phyloP scores from a whole-genome alignment of 768 basidiomycete species.

The Lentinula edodes region DNA sequence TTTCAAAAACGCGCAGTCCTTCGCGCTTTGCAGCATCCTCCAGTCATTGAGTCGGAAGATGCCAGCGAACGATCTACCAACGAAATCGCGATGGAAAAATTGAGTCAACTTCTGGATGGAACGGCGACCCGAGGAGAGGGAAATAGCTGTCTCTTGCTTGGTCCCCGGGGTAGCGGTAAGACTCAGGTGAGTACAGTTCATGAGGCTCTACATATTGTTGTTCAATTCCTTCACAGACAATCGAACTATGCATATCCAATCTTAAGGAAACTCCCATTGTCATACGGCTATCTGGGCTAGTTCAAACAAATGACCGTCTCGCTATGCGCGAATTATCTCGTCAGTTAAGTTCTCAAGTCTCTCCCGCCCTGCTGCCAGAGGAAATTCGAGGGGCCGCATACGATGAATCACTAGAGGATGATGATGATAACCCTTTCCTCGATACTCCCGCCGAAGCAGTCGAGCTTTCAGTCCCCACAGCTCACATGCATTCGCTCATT shows the following conservation, averaged over 20 bases:
- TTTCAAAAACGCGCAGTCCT: constrained; percentile 58
- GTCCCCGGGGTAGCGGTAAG: constrained; percentile 85
- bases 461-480: constrained; percentile 45
- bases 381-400: constrained; percentile 21
- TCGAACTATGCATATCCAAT: constrained; percentile 49
- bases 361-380: constrained; percentile 41
- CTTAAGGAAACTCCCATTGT: constrained; percentile 55
- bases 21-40: constrained; percentile 31
- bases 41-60: constrained; percentile 20
- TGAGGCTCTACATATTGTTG: neutral
- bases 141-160: constrained; percentile 86
- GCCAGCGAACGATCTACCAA: constrained; percentile 40
- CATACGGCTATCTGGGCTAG: constrained; percentile 79
- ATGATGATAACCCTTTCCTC: constrained; percentile 45
- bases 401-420: constrained; percentile 21
- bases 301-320: constrained; percentile 78
- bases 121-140: constrained; percentile 81
- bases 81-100: constrained; percentile 44
- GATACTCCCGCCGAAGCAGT: constrained; percentile 23
- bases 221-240: constrained; percentile 35
- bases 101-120: constrained; percentile 63
- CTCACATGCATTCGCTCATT: constrained; percentile 70
- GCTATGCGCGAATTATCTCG: constrained; percentile 91
- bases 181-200: constrained; percentile 46
- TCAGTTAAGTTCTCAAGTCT: constrained; percentile 77